Evolutionary conservation across 495 filamentous ascomycete genomes (phyloP).

Genomic region (Xylaria curta): DNA sequence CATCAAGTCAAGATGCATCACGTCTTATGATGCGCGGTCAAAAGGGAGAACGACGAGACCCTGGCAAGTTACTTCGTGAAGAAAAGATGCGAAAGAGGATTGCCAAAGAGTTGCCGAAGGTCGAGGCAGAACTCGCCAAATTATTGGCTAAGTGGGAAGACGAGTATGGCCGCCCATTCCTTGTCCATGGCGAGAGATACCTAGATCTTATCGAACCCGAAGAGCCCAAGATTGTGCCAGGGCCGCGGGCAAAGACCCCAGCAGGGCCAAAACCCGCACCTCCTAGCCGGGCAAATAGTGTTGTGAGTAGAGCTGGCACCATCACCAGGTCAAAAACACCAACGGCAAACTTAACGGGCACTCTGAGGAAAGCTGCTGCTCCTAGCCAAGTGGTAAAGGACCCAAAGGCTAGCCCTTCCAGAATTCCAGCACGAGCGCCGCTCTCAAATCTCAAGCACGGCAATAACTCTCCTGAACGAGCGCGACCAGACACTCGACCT

Average conservation of each 20-base stretch:
- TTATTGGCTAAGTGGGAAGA: conserved; percentile 88
- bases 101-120: conserved; percentile 90
- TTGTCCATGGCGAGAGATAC: conserved; percentile 90
- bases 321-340: conserved; percentile 74
- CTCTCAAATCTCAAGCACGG: conserved; percentile 81
- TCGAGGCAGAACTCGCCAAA: conserved; percentile 81
- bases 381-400: conserved; percentile 37
- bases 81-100: conserved; percentile 99
- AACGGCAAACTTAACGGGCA: conserved; percentile 37
- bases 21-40: conserved; percentile 86
- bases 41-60: conserved; percentile 90
- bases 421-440: conserved; percentile 81
- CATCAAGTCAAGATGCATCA: conserved; percentile 91
- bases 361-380: conserved; percentile 35
- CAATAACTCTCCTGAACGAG: conserved; percentile 81
- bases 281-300: conserved; percentile 46
- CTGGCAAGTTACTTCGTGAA: conserved; percentile 90
- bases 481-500: conserved; percentile 53
- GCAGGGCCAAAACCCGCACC: conserved; percentile 61
- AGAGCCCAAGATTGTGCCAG: conserved; percentile 65
- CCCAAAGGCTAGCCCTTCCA: conserved; percentile 67
- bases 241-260: conserved; percentile 79
- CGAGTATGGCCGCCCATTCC: conserved; percentile 89
- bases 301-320: conserved; percentile 47
- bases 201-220: conserved; percentile 75